phyloP scores from a whole-genome alignment of 768 basidiomycete species.

The Daedaleopsis nitida region DNA sequence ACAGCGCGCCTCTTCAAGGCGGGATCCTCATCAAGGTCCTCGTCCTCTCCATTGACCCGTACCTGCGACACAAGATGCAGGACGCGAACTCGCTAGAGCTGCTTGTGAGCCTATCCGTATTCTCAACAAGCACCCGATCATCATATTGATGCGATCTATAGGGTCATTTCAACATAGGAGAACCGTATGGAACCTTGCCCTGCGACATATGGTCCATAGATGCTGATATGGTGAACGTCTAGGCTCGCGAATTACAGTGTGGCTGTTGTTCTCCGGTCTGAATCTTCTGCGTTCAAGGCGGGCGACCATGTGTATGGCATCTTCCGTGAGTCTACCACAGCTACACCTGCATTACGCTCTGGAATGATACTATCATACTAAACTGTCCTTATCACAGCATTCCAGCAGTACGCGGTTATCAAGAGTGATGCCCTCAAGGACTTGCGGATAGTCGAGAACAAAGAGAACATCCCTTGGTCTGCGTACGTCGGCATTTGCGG shows the following conservation, averaged over 20 bases:
- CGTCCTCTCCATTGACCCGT: constrained; percentile 27
- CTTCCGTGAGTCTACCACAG: constrained; percentile 16
- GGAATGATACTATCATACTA: too few species aligned
- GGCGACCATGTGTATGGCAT: constrained; percentile 29
- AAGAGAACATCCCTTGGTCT: constrained; percentile 49
- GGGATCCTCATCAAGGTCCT: constrained; percentile 33
- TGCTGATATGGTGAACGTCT: background rate
- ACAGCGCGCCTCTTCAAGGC: constrained; percentile 29
- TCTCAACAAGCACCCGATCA: background rate
- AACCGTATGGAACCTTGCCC: background rate
- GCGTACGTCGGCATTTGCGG: constrained; percentile 53
- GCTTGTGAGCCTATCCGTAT: constrained; percentile 6
- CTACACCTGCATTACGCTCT: too few species aligned
- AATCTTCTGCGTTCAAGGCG: constrained; percentile 20
- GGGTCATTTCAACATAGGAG: background rate
- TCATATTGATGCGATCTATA: background rate
- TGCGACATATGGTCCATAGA: background rate
- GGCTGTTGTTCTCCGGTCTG: constrained; percentile 30
- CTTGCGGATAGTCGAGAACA: constrained; percentile 39
- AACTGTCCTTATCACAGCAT: too few species aligned
- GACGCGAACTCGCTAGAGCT: constrained; percentile 15
- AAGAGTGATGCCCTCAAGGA: too few species aligned
- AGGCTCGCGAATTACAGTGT: constrained; percentile 23
- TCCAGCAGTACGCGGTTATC: constrained; percentile 44
- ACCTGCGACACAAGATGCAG: constrained; percentile 24